Evolutionary conservation across 805 yeast species (phyloP), one percentile per base, ranked within the genome.

Genomic region (Novakomyces olei): DNA sequence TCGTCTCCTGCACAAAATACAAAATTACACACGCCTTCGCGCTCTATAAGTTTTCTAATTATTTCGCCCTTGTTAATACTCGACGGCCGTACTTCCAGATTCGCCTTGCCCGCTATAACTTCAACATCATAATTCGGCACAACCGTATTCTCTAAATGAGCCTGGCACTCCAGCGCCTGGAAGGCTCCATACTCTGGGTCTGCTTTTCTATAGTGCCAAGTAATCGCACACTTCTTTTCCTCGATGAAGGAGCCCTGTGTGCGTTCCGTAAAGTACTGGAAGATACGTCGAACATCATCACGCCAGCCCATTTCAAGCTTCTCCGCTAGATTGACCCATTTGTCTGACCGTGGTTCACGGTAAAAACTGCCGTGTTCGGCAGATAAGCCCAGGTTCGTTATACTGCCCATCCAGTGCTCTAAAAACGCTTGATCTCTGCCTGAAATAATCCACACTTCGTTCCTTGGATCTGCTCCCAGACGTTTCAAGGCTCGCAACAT

Each of bases 291-390:
- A 10, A 81, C 96, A 35, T 67, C 69, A n/a, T 54, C 49, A 53
- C 81, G 93, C 99, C 99, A 88, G 17, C 81, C 62, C 94, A 88
- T 81, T 53, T 88, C 94, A 41, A 71, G 59, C 30, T 68, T 56
- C 33, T 71, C 81, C 8, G 93, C 74, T 35, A 88, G 61, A 46
- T 88, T 88, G 22, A 69, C 65, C 99, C 99, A 88, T 9, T 61
- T 53, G 9, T 55, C 52, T 1, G 60, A 47, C 6, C 70, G 69
- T 18, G 38, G 30, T n/a, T 73, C 65, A 47, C 75, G 76, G 65
- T 85, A 66, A 46, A 88, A 88, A 47, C 95, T 85, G 5, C 99
- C 99, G 51, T 88, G 99, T 49, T 88, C 99, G 0, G 98, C 96
- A 37, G 91, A 73, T 34, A 88, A 60, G 1, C 95, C 94, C 22